Evolutionary conservation across 306 rosid species (phyloP).

Genomic region (Ormosia semicastrata): DNA sequence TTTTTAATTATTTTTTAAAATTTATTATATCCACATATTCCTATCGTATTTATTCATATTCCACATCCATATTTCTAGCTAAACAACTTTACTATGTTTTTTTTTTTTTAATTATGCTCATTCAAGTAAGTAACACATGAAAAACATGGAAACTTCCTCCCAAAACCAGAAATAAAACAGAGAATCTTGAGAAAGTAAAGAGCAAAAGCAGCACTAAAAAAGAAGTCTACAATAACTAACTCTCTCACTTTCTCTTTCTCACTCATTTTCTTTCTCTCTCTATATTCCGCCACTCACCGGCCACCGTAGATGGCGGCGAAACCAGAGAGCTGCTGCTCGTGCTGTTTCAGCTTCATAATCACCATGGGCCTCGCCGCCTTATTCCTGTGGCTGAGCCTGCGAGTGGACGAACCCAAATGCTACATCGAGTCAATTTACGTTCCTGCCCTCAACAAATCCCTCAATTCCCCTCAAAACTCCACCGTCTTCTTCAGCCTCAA

Average conservation of each 20-base stretch:
- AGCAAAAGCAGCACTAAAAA: not conserved
- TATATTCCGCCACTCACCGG: not conserved
- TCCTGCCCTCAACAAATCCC: conserved; percentile 66
- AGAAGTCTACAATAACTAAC: not conserved
- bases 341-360: conserved; percentile 30
- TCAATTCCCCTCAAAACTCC: conserved; percentile 36
- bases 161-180: not conserved
- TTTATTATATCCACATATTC: no score
- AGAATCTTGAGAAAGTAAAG: not conserved
- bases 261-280: not conserved
- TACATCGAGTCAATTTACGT: conserved; percentile 48
- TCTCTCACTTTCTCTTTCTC: not conserved
- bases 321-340: conserved; percentile 24
- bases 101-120: no score
- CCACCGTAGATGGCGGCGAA: conserved; percentile 14
- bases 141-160: not conserved
- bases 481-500: conserved; percentile 34
- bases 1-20: no score
- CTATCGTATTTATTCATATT: no score
- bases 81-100: no score
- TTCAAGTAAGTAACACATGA: not conserved
- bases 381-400: conserved; percentile 54
- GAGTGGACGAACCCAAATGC: conserved; percentile 52
- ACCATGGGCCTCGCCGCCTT: conserved; percentile 39
- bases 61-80: no score